Conservation (phyloP, 805 yeast species). For the Pichia cephalocereana region DNA sequence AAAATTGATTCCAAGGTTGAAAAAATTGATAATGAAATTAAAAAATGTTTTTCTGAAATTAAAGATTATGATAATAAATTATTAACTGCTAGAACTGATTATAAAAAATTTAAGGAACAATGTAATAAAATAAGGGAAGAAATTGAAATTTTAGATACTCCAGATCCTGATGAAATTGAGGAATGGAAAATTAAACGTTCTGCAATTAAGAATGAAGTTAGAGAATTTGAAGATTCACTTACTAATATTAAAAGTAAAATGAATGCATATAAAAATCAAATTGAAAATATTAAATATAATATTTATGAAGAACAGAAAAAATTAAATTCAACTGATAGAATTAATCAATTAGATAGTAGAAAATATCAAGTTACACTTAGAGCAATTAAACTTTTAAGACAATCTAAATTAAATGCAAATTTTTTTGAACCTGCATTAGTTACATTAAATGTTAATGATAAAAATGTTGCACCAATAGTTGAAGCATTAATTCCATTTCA, state of each 20-base stretch:
- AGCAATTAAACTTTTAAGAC: constrained; percentile 36
- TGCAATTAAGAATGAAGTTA: constrained; percentile 16
- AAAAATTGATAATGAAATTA: constrained; percentile 18
- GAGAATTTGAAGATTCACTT: constrained; percentile 14
- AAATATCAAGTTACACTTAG: constrained; percentile 21
- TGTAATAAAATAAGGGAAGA: constrained; percentile 7
- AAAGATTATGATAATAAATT: constrained; percentile 28
- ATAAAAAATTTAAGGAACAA: constrained; percentile 21
- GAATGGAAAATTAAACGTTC: constrained; percentile 19
- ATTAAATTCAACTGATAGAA: constrained; percentile 40
- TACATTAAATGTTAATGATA: constrained; percentile 45
- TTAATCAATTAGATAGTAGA: constrained; percentile 34
- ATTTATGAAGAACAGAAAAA: constrained; percentile 12
- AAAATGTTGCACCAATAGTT: constrained; percentile 42
- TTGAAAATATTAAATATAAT: constrained; percentile 13
- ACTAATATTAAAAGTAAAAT: constrained; percentile 11
- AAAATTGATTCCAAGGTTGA: constrained; percentile 7
- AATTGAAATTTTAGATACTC: constrained; percentile 8
- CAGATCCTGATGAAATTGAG: constrained; percentile 15
- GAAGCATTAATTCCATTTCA: constrained; percentile 47
- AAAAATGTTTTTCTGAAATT: constrained; percentile 25
- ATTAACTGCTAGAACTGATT: constrained; percentile 27
- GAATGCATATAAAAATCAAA: constrained; percentile 5
- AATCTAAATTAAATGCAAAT: constrained; percentile 15
- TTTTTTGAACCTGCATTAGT: constrained; percentile 72